Base-by-base conservation (phyloP, 768 basidiomycete species). In the Thelephora ganbajun region DNA sequence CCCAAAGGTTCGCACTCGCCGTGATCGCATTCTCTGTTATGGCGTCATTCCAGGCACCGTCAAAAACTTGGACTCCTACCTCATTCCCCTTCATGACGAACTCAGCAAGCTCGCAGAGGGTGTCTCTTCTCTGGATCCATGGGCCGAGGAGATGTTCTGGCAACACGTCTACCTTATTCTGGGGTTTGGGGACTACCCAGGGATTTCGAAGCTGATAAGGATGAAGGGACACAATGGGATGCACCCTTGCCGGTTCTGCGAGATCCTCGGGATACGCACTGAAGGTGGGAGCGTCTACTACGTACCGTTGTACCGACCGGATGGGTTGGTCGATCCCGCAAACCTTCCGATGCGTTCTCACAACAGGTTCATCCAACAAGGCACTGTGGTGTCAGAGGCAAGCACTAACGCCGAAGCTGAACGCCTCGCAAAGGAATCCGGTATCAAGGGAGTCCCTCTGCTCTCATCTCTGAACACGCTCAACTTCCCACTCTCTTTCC, bases 21-120 rank as follows among this genome's bases (percentile, higher is more conserved):
- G 63, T 9, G 47, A 61, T 5, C 46, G 71, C 36, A 55, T 72
- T 5, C 43, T 75, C 2, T 61, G 59, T 26, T 35, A 71, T 7
- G 68, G 69, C 11, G 57, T 72, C 43, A 69, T 75, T 43, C 72
- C 71, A 1, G 69, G 65, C 13, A 66, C 67, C 35, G 69, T 72
- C n/a, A n/a, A n/a, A n/a, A n/a, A n/a, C n/a, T n/a, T n/a, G n/a
- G n/a, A n/a, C 0, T 61, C 63, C 34, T 63, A 70, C 39, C 23
- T 67, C 5, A 60, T 63, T 22, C 69, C 69, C 0, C 73, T 72
- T 45, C 56, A 66, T 4, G 52, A 69, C 3, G 69, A 73, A 50
- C 50, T 65, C 3, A 23, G 63, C 0, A 44, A 56, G 13, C 61
- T 73, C 0, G 63, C 61, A 0, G 6, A 47, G 16, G 72, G 72